phyloP scores from a whole-genome alignment of 305 asterid species.

The Solanum hybrid region DNA sequence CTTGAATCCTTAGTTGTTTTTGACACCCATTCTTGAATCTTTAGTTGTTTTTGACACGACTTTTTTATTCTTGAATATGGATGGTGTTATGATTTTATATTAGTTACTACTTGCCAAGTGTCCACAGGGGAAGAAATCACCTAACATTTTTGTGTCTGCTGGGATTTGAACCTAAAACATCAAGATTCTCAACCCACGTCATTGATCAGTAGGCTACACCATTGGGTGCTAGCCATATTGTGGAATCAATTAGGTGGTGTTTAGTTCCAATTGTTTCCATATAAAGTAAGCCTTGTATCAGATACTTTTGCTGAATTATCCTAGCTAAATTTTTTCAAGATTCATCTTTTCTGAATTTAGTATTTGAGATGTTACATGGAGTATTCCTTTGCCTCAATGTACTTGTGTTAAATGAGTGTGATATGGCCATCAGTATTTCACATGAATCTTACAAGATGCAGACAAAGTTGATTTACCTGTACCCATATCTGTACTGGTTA shows the following conservation, averaged over 20 bases:
- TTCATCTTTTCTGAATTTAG: neutral
- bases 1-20: too few species aligned
- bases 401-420: neutral
- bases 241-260: neutral
- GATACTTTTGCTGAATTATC: neutral
- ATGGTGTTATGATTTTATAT: neutral
- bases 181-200: neutral
- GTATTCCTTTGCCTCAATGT: neutral
- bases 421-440: neutral
- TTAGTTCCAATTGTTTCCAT: neutral
- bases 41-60: neutral
- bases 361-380: neutral
- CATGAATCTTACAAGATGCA: neutral
- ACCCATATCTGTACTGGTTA: neutral
- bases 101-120: neutral
- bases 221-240: neutral
- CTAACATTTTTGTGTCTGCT: neutral
- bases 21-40: too few species aligned
- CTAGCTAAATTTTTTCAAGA: neutral
- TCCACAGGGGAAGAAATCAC: neutral
- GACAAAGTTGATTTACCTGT: neutral
- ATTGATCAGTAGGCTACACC: neutral
- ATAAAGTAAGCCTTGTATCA: neutral
- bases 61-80: neutral
- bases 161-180: neutral